Evolutionary conservation across 805 yeast species (phyloP).

Genomic region (Limtongozyma cylindracea): DNA sequence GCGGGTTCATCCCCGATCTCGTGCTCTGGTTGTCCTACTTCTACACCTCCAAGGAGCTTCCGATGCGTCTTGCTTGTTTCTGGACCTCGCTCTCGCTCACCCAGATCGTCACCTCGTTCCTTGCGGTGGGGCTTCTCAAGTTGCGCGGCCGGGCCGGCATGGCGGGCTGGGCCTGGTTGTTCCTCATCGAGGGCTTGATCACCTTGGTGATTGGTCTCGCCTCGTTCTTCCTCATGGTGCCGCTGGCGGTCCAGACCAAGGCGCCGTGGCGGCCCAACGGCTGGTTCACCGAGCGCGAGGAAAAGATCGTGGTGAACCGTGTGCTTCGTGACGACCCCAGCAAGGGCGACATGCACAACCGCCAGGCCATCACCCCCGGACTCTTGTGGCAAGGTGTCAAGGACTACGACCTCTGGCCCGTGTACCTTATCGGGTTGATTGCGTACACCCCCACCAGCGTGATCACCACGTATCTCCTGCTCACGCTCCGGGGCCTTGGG

Average conservation of each 20-base stretch:
- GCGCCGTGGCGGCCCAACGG: slow-evolving; percentile 23
- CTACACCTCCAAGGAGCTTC: slow-evolving; percentile 30
- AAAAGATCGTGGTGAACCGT: slow-evolving; percentile 28
- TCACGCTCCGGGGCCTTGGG: slow-evolving; percentile 10
- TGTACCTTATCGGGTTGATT: slow-evolving; percentile 2
- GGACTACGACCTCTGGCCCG: slow-evolving; percentile 34
- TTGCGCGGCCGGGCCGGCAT: slow-evolving; percentile 17
- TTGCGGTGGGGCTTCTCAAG: slow-evolving; percentile 24
- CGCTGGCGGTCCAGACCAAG: slow-evolving; percentile 26
- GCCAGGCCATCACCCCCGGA: slow-evolving; percentile 18
- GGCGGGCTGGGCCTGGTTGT: slow-evolving; percentile 41
- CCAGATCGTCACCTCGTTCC: slow-evolving; percentile 16
- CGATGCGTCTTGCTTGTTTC: slow-evolving; percentile 31
- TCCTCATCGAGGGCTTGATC: slow-evolving; percentile 33
- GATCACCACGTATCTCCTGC: not conserved
- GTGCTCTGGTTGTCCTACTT: slow-evolving; percentile 33
- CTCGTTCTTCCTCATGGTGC: slow-evolving; percentile 21
- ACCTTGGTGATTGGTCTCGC: slow-evolving; percentile 26
- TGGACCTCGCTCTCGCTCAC: slow-evolving; percentile 29
- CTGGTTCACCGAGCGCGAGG: slow-evolving; percentile 23
- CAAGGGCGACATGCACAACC: slow-evolving; percentile 36
- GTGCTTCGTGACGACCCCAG: slow-evolving; percentile 37
- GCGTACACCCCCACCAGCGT: no score
- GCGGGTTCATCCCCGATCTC: not conserved
- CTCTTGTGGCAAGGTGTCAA: no score